phyloP scores from a whole-genome alignment of 1,139 yeast genomes.

The Zhuliangozyma blackwelliae region DNA sequence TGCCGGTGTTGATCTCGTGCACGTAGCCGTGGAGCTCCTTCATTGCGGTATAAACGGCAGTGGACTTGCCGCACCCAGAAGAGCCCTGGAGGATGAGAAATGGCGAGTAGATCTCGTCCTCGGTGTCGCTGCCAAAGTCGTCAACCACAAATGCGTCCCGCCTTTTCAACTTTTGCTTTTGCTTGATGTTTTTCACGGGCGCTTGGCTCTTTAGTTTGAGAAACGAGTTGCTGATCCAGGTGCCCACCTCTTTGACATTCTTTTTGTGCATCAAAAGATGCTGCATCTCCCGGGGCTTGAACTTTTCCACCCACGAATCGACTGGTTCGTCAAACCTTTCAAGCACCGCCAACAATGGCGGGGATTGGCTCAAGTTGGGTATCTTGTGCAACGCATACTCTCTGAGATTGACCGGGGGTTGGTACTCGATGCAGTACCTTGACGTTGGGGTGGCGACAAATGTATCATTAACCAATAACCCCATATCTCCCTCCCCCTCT shows the following conservation, averaged over 20 bases:
- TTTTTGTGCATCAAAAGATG: constrained; percentile 32
- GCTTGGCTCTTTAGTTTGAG: constrained; percentile 24
- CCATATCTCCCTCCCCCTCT: no score
- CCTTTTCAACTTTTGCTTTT: constrained; percentile 15
- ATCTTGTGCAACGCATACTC: constrained; percentile 8
- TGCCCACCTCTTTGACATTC: constrained; percentile 20
- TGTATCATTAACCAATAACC: no score
- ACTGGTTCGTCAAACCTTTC: constrained; percentile 9
- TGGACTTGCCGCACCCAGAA: constrained; percentile 75
- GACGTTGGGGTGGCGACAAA: no score
- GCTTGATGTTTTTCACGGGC: constrained; percentile 25
- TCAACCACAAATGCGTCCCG: constrained; percentile 31
- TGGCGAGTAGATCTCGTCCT: constrained; percentile 49
- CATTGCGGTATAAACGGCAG: constrained; percentile 67
- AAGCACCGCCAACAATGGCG: constrained; percentile 21
- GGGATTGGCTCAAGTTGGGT: constrained; percentile 11
- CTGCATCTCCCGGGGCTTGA: constrained; percentile 34
- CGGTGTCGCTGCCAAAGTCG: constrained; percentile 19
- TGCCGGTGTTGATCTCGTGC: constrained; percentile 76
- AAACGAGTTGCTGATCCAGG: constrained; percentile 53
- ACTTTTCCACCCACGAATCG: constrained; percentile 40
- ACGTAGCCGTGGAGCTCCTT: constrained; percentile 65
- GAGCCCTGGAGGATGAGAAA: constrained; percentile 68
- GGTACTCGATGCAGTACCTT: no score
- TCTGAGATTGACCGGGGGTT: background rate